These are phyloP conservation scores for Venturia effusa DNA, from an alignment of 2,329 filamentous ascomycete species.

Conservation along the genomic window DNA sequence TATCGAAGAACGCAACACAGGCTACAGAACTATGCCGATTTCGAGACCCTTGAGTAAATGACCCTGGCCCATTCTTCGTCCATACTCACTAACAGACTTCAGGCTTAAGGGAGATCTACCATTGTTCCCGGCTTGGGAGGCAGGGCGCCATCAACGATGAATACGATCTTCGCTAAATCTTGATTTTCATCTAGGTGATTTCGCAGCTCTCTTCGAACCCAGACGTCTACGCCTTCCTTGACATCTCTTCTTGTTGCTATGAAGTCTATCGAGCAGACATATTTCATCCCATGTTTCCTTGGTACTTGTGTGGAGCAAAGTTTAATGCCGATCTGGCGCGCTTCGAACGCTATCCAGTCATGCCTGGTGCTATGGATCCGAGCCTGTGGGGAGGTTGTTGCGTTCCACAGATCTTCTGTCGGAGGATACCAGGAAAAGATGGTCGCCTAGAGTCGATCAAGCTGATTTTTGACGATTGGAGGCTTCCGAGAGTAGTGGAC, in stretches of 20 bases:
- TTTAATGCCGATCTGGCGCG: constrained; percentile 1
- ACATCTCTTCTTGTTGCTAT: background rate
- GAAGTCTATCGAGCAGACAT: constrained; percentile 5
- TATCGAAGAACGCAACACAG: constrained; percentile 64
- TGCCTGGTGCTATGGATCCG: background rate
- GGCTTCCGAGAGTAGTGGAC: background rate
- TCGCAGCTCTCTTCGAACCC: background rate
- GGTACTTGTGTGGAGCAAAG: constrained; percentile 3
- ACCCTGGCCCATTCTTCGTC: background rate
- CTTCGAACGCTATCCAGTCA: background rate
- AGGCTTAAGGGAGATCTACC: constrained; percentile 8
- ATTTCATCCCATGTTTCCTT: constrained; percentile 9
- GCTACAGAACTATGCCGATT: constrained; percentile 60
- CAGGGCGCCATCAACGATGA: constrained; percentile 8
- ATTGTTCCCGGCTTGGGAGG: constrained; percentile 12
- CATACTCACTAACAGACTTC: background rate
- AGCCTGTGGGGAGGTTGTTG: background rate
- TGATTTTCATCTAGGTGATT: background rate
- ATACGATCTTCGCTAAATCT: constrained; percentile 5
- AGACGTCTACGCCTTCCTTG: constrained; percentile 10
- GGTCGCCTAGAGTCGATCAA: background rate
- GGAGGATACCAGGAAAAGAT: background rate
- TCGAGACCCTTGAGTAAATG: constrained; percentile 67
- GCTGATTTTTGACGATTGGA: constrained; percentile 5
- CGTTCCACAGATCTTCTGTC: background rate